Evolutionary conservation across 192 early-diverging fungal genomes (phyloP), one percentile per base, ranked within the genome.

Genomic region (Spinellus fusiger): DNA sequence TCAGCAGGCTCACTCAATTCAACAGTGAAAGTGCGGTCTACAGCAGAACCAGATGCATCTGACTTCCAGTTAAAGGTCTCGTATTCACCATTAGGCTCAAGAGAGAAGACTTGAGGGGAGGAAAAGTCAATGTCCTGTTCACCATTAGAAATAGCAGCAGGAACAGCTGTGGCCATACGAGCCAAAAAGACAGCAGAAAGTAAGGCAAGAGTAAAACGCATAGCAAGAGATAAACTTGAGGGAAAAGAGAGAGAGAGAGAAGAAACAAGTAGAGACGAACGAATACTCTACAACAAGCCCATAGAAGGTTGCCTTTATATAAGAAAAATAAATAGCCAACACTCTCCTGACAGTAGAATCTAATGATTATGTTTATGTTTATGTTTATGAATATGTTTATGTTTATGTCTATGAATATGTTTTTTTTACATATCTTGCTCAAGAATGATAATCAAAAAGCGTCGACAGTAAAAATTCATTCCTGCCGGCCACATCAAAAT

Each of bases 171-270:
- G 29, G 56, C 64, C 37, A 52, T 32, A 25, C n/a, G 25, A n/a
- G 64, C 64, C 22, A 65, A 28, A 8, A 33, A 25, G 20, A 49
- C 56, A 38, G 64, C 55, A 23, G 64, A 57, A 26, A 65, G 27
- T 16, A 51, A 50, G 18, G 64, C 64, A 38, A 65, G 64, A 4
- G 64, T 51, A 32, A 58, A 65, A 33, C 56, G 64, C 64, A 65
- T 65, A 13, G 20, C 26, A 26, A 50, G 18, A 55, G 12, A 29
- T 23, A 48, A 33, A 32, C 20, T 16, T 22, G 4, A 26, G 51
- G 7, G 40, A 20, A 25, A 54, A 63, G 18, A 26, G 22, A 48
- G 22, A 28, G 26, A 15, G 16, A 29, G 20, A 1, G n/a, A 20
- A 26, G 1, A 18, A 26, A n/a, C n/a, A n/a, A 51, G 20, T n/a